Conservation (phyloP, 768 basidiomycete genomes). For the Russula griseocarnosa region DNA sequence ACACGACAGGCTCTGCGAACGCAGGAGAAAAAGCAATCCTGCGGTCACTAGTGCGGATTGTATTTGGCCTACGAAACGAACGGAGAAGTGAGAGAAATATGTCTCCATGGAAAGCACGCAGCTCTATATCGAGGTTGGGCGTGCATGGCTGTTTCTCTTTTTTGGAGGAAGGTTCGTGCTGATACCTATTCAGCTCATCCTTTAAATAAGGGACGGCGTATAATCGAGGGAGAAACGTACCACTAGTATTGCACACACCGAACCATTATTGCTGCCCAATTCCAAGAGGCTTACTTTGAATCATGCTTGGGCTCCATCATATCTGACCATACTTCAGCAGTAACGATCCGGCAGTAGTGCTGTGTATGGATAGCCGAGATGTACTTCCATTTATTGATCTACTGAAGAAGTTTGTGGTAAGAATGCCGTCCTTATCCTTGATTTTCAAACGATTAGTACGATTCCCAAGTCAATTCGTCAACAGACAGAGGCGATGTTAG, state of each 20-base stretch:
- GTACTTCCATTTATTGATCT: no score
- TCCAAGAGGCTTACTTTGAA: background rate
- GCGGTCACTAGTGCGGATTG: constrained; percentile 2
- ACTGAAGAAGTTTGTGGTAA: no score
- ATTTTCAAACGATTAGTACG: no score
- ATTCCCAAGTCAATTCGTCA: no score
- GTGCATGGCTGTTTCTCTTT: background rate
- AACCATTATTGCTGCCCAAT: background rate
- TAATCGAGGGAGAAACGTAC: no score
- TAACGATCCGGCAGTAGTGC: background rate
- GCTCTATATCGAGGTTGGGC: constrained; percentile 4
- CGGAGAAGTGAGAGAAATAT: constrained; percentile 4
- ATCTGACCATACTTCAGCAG: background rate
- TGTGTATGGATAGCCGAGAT: no score
- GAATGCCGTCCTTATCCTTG: no score
- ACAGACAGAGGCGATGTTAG: no score
- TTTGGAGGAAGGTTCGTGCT: background rate
- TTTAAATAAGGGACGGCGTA: no score
- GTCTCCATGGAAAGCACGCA: constrained; percentile 1
- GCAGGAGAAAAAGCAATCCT: constrained; percentile 6
- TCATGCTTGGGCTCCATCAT: background rate
- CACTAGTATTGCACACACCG: background rate
- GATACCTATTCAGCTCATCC: no score
- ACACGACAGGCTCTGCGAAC: background rate
- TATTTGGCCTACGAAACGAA: constrained; percentile 9